Evolutionary conservation across 805 yeast species (phyloP).

Genomic region (Cyberlindnera xylosilytica): DNA sequence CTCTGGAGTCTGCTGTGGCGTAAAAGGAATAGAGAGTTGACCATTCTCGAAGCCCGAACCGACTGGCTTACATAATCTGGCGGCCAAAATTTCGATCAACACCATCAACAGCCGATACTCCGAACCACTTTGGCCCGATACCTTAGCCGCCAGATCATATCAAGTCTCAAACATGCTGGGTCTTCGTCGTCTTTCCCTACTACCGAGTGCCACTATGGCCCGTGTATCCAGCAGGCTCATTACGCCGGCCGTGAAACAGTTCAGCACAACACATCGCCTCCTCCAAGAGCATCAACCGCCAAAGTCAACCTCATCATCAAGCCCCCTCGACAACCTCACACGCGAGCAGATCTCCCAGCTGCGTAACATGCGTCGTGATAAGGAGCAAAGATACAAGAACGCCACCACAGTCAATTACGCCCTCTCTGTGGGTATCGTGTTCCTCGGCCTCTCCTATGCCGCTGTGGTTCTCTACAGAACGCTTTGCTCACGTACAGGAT

Average conservation of each 20-base stretch:
- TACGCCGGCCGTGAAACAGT: neutral
- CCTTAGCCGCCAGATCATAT: too few relatives aligned
- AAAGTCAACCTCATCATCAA: constrained; percentile 8
- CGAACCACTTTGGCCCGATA: too few relatives aligned
- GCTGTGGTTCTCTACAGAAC: constrained; percentile 93
- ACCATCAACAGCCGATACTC: neutral
- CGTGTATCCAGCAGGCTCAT: neutral
- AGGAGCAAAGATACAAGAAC: constrained; percentile 19
- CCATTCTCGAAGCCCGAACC: too few relatives aligned
- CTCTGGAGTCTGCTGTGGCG: too few relatives aligned
- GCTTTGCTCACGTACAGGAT: constrained; percentile 91
- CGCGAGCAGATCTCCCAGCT: constrained; percentile 25
- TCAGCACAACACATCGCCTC: constrained; percentile 3
- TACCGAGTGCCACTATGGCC: neutral
- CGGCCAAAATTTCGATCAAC: too few relatives aligned
- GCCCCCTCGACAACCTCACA: constrained; percentile 19
- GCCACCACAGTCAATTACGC: constrained; percentile 61
- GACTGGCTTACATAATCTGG: too few relatives aligned
- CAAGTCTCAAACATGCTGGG: too few relatives aligned
- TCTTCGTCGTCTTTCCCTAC: neutral
- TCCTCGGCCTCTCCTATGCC: constrained; percentile 77
- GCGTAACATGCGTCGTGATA: constrained; percentile 21
- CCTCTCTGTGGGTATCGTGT: constrained; percentile 63
- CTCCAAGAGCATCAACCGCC: constrained; percentile 5
- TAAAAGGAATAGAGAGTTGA: too few relatives aligned